Evolutionary conservation across 257 asterid genomes (phyloP), one percentile per base, ranked within the genome.

Genomic region (Gynochthodes officinalis): DNA sequence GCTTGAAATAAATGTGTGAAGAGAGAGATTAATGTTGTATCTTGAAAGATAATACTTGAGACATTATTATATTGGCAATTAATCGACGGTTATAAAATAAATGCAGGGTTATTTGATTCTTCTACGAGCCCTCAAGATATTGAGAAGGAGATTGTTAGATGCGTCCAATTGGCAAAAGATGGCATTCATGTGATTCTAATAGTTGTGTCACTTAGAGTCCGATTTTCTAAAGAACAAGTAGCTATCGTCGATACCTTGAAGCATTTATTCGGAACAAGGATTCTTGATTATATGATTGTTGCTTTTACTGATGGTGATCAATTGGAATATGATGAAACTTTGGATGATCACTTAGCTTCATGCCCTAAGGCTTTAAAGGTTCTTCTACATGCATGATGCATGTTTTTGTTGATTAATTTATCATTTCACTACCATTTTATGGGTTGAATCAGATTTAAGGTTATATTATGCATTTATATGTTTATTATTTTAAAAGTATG

Each of bases 271-370:
- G 67, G 67, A 2, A 16, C 9, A 37, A 84, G 81, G 74, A 83
- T 91, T 62, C 82, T 79, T 70, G 90, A 89, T 52, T 89, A 87
- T 65, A 86, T 91, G 89, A 83, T 89, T 71, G 52, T 89, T 18
- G 86, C 88, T 73, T 89, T 88, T 66, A 88, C 97, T 14, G 89
- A 90, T 19, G 97, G 95, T 30, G 96, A 89, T 70, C 88, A 80
- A 23, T 88, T 87, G 59, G 90, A 88, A 75, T 90, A 89, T 35
- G 85, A 73, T 3, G 84, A 70, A 59, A 80, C 83, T 18, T 63
- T 90, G 50, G 86, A 81, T 63, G 80, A 76, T 40, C 78, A 69
- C 74, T 75, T 57, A 27, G 21, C 86, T 75, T 78, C 82, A 18
- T 80, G 84, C 67, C 85, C 90, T 6, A 81, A 81, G 59, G 83